Conservation (phyloP, 2,329 filamentous ascomycete species). For the Parafenestella ontariensis region DNA sequence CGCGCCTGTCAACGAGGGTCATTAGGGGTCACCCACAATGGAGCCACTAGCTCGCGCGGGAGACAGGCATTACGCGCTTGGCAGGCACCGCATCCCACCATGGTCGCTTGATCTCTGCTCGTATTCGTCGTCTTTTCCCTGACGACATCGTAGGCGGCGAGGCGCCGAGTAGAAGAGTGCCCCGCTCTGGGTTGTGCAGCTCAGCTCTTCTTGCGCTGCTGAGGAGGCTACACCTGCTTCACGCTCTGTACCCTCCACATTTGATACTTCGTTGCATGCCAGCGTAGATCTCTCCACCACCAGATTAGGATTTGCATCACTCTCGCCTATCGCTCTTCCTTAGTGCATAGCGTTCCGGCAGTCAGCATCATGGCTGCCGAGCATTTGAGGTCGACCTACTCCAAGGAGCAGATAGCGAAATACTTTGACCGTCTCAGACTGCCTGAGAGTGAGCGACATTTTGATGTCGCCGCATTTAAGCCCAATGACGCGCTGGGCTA, state of each 20-base stretch:
- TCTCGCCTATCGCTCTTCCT: slow-evolving; percentile 4
- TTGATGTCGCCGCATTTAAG: slow-evolving; percentile 29
- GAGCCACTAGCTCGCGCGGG: slow-evolving; percentile 9
- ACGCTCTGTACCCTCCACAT: background rate
- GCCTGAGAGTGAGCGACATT: slow-evolving; percentile 29
- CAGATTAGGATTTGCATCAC: slow-evolving; percentile 16
- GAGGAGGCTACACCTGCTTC: background rate
- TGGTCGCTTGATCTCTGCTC: background rate
- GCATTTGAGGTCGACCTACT: slow-evolving; percentile 27
- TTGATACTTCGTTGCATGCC: slow-evolving; percentile 1
- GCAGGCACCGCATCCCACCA: slow-evolving; percentile 16
- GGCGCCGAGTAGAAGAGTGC: background rate
- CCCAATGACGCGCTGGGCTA: slow-evolving; percentile 36
- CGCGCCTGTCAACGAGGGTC: slow-evolving; percentile 11
- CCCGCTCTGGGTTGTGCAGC: background rate
- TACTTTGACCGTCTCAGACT: slow-evolving; percentile 48
- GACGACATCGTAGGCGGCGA: slow-evolving; percentile 1
- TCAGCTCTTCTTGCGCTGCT: background rate
- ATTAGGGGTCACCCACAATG: slow-evolving; percentile 10
- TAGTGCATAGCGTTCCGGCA: background rate
- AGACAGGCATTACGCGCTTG: slow-evolving; percentile 11
- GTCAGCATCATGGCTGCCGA: slow-evolving; percentile 25
- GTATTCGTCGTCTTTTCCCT: slow-evolving; percentile 7
- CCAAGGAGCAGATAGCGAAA: slow-evolving; percentile 36
- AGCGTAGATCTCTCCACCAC: slow-evolving; percentile 2